Base-by-base conservation (phyloP, 495 filamentous ascomycete species). In the Amphirosellinia nigrospora region DNA sequence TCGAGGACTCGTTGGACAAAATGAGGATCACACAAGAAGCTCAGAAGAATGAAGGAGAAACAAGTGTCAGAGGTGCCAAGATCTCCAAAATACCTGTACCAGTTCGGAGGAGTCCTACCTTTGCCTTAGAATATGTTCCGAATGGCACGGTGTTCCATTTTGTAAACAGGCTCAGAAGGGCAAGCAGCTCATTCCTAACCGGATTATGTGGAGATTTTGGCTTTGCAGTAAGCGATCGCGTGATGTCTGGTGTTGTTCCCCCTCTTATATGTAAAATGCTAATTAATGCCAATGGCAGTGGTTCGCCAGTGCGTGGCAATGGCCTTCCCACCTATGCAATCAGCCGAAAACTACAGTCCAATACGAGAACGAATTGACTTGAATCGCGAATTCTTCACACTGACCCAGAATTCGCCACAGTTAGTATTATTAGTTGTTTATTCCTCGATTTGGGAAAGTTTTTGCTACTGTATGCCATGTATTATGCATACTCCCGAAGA, bases 201-300 rank as follows among this genome's bases (percentile, higher is more conserved):
- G 71, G 30, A 13, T 75, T 1, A 39, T 75, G 21, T 75, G 74
- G 74, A 63, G 69, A 36, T 38, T 72, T 13, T 68, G 70, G 43
- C 66, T 70, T 52, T 75, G 73, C 30, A 23, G 73, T 75, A 45
- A 71, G 73, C 65, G 2, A 21, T 21, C 3, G 4, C 4, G 30
- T 16, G 11, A 4, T 15, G 8, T 53, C 4, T 5, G 13, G 11
- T 23, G 30, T 16, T 11, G 4, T 53, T 30, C 13, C 11, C 1
- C 26, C 1, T 26, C 11, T 53, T 53, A 53, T 16, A 19, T 26
- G 10, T 15, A 3, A 30, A 23, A 4, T n/a, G 38, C 48, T 66
- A 75, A 32, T 39, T 30, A 8, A 16, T 34, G 8, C 13, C n/a
- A 4, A 58, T 58, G 28, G n/a, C 21, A 75, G 73, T 73, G 43